Evolutionary conservation across 169 alveolate species (phyloP), one percentile per base, ranked within the genome.

Genomic region (Miamiensis avidus): DNA sequence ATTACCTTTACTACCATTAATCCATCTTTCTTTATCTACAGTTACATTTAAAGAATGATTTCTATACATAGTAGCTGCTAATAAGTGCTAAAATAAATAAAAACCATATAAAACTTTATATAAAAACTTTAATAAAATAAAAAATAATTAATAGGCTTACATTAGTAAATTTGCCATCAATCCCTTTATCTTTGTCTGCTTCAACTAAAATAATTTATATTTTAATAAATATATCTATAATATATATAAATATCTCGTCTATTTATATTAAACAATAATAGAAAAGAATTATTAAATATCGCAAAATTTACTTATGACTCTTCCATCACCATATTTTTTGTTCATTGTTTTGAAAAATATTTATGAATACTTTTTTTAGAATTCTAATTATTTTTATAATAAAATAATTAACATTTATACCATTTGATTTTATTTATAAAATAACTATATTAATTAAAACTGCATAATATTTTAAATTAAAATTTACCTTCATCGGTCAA

Each of bases 41-140:
- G 95, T 86, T 25, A 90, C 83, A 88, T 91, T 91, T 84, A 91
- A 88, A 74, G 93, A 87, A 76, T 85, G 76, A 64, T 86, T 87
- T 91, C 90, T 91, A 84, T 88, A 88, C 95, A 91, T 91, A 34
- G 93, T 91, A 20, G 93, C 90, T 74, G 82, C 75, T 65, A 86
- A 78, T 76, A 91, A 82, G 76, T 91, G 95, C 87, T 81, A 25
- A 75, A 29, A 75, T 75, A 30, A 15, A n/a, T 75, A 75, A 29
- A 30, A 25, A 6, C 30, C 25, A 73, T 73, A 75, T 76, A 76
- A 76, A 76, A 31, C 31, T 31, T 77, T 77, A 33, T 11, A 15
- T 25, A 27, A 77, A 26, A 15, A 0, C 28, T 25, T 30, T 25
- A 77, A 77, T 1, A 31, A 31, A 30, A 33, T 29, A 34, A 30